phyloP scores from a whole-genome alignment of 2,329 filamentous ascomycete genomes.

The Rhinocladiella similis region DNA sequence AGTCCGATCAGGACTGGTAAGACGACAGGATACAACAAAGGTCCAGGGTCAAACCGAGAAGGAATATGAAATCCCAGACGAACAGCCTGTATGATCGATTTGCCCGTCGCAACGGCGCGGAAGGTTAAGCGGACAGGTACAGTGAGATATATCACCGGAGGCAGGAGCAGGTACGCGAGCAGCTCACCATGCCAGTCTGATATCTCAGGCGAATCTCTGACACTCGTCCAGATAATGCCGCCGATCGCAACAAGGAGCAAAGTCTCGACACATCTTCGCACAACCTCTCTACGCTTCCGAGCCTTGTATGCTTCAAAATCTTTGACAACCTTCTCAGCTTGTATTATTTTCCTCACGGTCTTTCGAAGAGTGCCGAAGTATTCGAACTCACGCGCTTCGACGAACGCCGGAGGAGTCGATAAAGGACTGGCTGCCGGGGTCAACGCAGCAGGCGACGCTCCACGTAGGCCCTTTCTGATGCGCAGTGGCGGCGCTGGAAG shows the following conservation, averaged over 20 bases:
- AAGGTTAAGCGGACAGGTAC: slow-evolving; percentile 24
- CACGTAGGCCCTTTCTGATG: slow-evolving; percentile 74
- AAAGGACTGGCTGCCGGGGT: slow-evolving; percentile 25
- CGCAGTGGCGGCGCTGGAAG: slow-evolving; percentile 75
- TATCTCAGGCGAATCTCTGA: slow-evolving; percentile 7
- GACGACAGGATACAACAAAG: slow-evolving; percentile 79
- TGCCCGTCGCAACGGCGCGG: slow-evolving; percentile 10
- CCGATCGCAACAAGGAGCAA: slow-evolving; percentile 55
- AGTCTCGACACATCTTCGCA: slow-evolving; percentile 55
- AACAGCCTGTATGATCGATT: slow-evolving; percentile 14
- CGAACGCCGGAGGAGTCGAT: slow-evolving; percentile 27
- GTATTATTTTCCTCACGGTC: slow-evolving; percentile 10
- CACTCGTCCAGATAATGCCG: slow-evolving; percentile 18
- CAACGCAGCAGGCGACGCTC: slow-evolving; percentile 27
- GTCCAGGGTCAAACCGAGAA: slow-evolving; percentile 82
- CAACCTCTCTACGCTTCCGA: slow-evolving; percentile 42
- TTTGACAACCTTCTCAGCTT: slow-evolving; percentile 3
- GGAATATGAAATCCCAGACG: slow-evolving; percentile 59
- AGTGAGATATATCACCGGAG: slow-evolving; percentile 20
- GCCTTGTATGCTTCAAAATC: slow-evolving; percentile 32
- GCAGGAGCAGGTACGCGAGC: slow-evolving; percentile 15
- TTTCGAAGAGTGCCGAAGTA: slow-evolving; percentile 18
- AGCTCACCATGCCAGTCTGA: slow-evolving; percentile 22
- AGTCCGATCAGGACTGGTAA: slow-evolving; percentile 76
- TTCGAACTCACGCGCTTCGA: slow-evolving; percentile 16